Evolutionary conservation across 352 stramenopile species (phyloP).

Genomic region (Globisporangium nunn): DNA sequence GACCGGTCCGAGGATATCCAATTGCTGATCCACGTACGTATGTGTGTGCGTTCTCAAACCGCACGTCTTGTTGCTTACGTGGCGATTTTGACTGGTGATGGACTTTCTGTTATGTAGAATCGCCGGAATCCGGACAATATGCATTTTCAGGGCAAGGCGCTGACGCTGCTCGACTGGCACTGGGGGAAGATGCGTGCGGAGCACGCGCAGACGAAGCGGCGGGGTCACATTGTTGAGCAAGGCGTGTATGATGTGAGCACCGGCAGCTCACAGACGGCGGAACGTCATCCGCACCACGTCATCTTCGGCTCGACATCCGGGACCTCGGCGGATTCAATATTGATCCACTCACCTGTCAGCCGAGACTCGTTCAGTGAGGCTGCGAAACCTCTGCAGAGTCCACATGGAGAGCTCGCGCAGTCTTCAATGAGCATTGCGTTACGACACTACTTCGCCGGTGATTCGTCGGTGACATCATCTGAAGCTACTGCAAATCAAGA

Average conservation of each 20-base stretch:
- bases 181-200: slow-evolving; percentile 54
- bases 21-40: slow-evolving; percentile 58
- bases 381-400: slow-evolving; percentile 14
- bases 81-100: not conserved
- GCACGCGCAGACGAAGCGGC: slow-evolving; percentile 6
- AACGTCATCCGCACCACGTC: not conserved
- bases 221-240: slow-evolving; percentile 12
- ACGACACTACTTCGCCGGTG: slow-evolving; percentile 38
- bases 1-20: slow-evolving; percentile 80
- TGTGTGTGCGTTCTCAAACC: too few relatives aligned
- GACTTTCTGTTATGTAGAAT: slow-evolving; percentile 22
- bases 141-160: slow-evolving; percentile 82
- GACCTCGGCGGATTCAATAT: slow-evolving; percentile 9
- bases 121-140: slow-evolving; percentile 79
- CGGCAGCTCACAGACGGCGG: not conserved
- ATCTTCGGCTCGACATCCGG: slow-evolving; percentile 7
- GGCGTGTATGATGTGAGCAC: slow-evolving; percentile 8
- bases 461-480: slow-evolving; percentile 6
- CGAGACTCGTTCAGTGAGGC: not conserved
- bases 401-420: slow-evolving; percentile 43
- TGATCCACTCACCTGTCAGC: slow-evolving; percentile 6
- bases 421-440: slow-evolving; percentile 51
- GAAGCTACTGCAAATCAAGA: not conserved
- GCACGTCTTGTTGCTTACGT: not conserved
- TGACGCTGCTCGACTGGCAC: slow-evolving; percentile 84